Conservation (phyloP, 768 basidiomycete genomes). For the Pisolithus marmoratus region DNA sequence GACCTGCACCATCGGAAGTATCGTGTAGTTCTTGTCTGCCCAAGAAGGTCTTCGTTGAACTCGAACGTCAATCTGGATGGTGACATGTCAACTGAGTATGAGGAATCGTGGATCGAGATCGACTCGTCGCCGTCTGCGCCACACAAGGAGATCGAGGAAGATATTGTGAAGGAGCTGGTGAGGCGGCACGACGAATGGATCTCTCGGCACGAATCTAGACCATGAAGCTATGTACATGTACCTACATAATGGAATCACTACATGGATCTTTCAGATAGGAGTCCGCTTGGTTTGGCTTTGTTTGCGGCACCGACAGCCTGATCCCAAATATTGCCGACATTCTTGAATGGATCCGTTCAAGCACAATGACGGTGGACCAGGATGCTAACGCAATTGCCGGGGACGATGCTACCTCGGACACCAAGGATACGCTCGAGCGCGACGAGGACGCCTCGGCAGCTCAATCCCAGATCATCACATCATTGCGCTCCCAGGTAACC, state of each 20-base stretch:
- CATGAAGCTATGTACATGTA: neutral
- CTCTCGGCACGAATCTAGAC: neutral
- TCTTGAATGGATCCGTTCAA: neutral
- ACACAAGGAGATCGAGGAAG: constrained; percentile 85
- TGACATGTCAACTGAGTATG: constrained; percentile 29
- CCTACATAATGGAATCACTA: neutral
- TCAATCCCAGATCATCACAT: constrained; percentile 76
- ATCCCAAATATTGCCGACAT: neutral
- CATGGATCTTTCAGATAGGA: neutral
- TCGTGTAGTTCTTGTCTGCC: constrained; percentile 89
- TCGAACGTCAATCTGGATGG: constrained; percentile 12
- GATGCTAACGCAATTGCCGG: constrained; percentile 2
- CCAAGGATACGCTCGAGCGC: constrained; percentile 3
- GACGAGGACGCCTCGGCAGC: constrained; percentile 48
- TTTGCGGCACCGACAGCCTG: neutral
- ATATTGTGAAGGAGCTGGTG: constrained; percentile 76
- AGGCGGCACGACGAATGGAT: constrained; percentile 73
- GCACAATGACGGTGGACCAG: constrained; percentile 6
- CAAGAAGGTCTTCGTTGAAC: constrained; percentile 16
- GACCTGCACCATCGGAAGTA: constrained; percentile 87
- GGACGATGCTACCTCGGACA: constrained; percentile 1
- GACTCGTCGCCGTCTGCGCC: constrained; percentile 33
- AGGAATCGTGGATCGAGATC: constrained; percentile 63
- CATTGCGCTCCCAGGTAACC: constrained; percentile 74
- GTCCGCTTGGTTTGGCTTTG: constrained; percentile 15